These are phyloP conservation scores for Lojkania enalia DNA, from an alignment of 2,329 filamentous ascomycete genomes.

Conservation along the genomic window DNA sequence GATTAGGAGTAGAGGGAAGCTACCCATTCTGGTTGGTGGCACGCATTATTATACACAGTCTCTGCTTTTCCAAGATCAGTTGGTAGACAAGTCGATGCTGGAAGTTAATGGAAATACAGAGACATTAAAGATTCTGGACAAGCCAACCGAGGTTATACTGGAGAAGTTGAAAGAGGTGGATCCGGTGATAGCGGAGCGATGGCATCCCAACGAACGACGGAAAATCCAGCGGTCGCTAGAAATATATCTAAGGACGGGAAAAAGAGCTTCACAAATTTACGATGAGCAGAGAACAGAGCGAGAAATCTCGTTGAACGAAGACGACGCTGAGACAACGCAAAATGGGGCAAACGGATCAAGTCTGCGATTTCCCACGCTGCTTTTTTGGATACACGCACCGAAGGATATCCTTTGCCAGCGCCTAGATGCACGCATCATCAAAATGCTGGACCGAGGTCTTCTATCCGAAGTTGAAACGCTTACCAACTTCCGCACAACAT, in stretches of 20 bases:
- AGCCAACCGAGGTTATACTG: slow-evolving; percentile 71
- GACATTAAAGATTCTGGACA: slow-evolving; percentile 70
- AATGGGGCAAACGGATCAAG: slow-evolving; percentile 9
- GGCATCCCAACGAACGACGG: slow-evolving; percentile 91
- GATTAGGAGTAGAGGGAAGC: slow-evolving; percentile 74
- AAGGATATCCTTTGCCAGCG: slow-evolving; percentile 68
- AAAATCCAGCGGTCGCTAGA: slow-evolving; percentile 90
- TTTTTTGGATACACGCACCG: slow-evolving; percentile 88
- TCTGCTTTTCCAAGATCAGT: slow-evolving; percentile 75
- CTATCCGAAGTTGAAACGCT: slow-evolving; percentile 64
- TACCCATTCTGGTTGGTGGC: slow-evolving; percentile 90
- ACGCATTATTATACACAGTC: slow-evolving; percentile 95
- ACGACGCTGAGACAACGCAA: not conserved
- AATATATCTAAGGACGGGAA: slow-evolving; percentile 83
- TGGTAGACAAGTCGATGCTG: slow-evolving; percentile 56
- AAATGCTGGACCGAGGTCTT: slow-evolving; percentile 73
- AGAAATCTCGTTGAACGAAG: slow-evolving; percentile 33
- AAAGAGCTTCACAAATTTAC: slow-evolving; percentile 83
- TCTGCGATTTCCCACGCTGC: slow-evolving; percentile 62
- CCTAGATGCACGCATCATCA: slow-evolving; percentile 76
- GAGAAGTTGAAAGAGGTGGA: slow-evolving; percentile 77
- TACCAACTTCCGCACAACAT: slow-evolving; percentile 50
- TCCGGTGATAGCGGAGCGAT: slow-evolving; percentile 83
- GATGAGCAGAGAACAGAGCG: slow-evolving; percentile 63
- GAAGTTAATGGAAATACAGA: slow-evolving; percentile 27